Evolutionary conservation across 2,329 filamentous ascomycete species (phyloP), one percentile per base, ranked within the genome.

Genomic region (Pestalotiopsis sp.): DNA sequence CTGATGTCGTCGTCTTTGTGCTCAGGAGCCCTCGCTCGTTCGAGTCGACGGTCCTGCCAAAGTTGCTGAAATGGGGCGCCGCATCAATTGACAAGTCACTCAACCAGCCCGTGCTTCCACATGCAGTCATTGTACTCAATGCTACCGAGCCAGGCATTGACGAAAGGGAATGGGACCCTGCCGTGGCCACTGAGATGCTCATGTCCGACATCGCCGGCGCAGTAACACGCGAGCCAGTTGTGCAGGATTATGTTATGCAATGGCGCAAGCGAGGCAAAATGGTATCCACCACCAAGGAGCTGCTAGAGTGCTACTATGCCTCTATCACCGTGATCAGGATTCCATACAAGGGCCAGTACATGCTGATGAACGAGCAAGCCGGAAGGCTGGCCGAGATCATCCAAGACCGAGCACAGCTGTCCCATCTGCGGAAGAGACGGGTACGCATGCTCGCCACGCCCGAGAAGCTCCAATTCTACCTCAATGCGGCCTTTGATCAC

Each of bases 41-140:
- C 58, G 83, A 85, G 66, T 77, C 75, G 6, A 74, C 73, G 11
- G 81, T 82, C 20, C 76, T 85, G 23, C 76, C 79, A 63, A 78
- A 76, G 69, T 76, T 88, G 4, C 73, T 88, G 13, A 78, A 81
- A 52, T 88, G 86, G 86, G 86, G 85, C 14, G 79, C 80, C 2
- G 81, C 84, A 13, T 83, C 83, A 1, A 76, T 88, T 6, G 85
- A 88, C 70, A 86, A 82, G 69, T 86, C 85, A 0, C 80, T 84
- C 58, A 88, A 88, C 68, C 86, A 88, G 70, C 86, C 86, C 0
- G 81, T 84, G 2, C 79, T 88, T 3, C 86, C 87, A 2, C 85
- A 87, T 72, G 86, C 83, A 5, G 81, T 89, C 65, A 84, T 89
- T 57, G 85, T 84, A 0, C 76, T 88, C 45, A 88, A 88, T 72